phyloP scores from a whole-genome alignment of 176 grass and related monocot species.

The Phyllostachys edulis region DNA sequence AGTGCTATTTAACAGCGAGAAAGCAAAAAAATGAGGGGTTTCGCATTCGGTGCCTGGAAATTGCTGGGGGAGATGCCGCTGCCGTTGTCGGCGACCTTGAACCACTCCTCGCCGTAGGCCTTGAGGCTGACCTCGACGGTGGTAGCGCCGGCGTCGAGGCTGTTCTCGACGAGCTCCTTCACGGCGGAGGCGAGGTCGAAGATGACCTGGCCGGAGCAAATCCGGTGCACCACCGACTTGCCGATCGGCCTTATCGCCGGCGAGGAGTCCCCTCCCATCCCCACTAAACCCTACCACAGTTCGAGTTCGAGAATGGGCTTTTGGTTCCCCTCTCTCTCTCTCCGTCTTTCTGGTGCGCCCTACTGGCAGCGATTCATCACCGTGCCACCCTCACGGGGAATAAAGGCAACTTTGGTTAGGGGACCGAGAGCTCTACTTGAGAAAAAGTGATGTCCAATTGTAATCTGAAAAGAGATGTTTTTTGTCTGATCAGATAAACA shows the following conservation, averaged over 20 bases:
- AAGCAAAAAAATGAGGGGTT: not conserved
- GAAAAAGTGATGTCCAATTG: no score
- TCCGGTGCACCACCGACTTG: conserved; percentile 75
- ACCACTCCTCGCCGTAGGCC: conserved; percentile 76
- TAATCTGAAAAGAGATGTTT: no score
- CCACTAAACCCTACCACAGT: conserved; percentile 30
- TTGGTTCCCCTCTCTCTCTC: not conserved
- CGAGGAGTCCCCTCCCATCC: conserved; percentile 41
- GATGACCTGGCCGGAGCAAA: conserved; percentile 93
- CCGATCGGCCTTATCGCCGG: conserved; percentile 75
- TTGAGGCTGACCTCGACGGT: conserved; percentile 85
- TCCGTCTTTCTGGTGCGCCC: no score
- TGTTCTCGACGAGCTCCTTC: conserved; percentile 93
- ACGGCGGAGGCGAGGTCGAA: conserved; percentile 87
- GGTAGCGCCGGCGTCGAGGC: conserved; percentile 74
- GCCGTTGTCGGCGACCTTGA: conserved; percentile 90
- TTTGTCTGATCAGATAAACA: no score
- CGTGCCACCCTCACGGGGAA: no score
- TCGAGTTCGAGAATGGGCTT: not conserved
- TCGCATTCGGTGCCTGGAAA: conserved; percentile 57
- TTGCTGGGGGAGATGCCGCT: conserved; percentile 68
- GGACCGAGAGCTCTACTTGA: no score
- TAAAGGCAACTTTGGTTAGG: no score
- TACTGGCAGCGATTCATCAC: not conserved
- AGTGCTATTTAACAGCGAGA: not conserved